Evolutionary conservation across 1,284 basidiomycete species (phyloP), one percentile per base, ranked within the genome.

Genomic region (Sporisorium graminicola): DNA sequence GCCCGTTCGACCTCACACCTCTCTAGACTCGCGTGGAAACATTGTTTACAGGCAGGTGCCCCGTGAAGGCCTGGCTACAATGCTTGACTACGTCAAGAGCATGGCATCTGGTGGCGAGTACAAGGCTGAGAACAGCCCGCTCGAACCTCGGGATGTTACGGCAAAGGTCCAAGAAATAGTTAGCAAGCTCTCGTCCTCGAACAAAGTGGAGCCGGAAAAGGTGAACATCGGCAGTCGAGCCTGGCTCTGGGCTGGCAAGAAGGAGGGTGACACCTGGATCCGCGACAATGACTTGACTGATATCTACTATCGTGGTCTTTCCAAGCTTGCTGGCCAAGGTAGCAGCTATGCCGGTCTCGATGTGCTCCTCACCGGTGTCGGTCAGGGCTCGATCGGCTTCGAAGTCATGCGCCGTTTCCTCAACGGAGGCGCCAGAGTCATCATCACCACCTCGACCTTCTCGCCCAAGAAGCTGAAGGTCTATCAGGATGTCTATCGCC

Each of bases 311-410:
- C 94, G 98, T 82, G 92, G 98, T 75, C 89, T 99, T 49, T 93
- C 95, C 82, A 96, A 98, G 87, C 98, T 98, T 77, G 96, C 96
- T 14, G 96, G 94, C 0, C 94, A 94, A 5, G 96, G 96, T 37
- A 96, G 95, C 10, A 95, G 95, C 0, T 98, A 97, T 90, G 92
- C 95, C 87, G 94, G 95, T 88, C 98, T 98, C 90, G 97, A 98
- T 80, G 95, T 95, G 1, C 90, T 99, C 35, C 90, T 98, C 51
- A 99, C 96, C 50, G 96, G 97, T 86, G 97, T 98, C 62, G 96
- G 96, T 64, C 95, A 94, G 86, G 96, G 94, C 24, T 97, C 94
- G 3, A 99, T 99, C 82, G 96, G 96, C 77, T 92, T 97, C 66
- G 97, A 99, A 87, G 94, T 98, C 77, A 89, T 99, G 80, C 98